Evolutionary conservation across 306 rosid genomes (phyloP).

Genomic region (Prunus dulcis): DNA sequence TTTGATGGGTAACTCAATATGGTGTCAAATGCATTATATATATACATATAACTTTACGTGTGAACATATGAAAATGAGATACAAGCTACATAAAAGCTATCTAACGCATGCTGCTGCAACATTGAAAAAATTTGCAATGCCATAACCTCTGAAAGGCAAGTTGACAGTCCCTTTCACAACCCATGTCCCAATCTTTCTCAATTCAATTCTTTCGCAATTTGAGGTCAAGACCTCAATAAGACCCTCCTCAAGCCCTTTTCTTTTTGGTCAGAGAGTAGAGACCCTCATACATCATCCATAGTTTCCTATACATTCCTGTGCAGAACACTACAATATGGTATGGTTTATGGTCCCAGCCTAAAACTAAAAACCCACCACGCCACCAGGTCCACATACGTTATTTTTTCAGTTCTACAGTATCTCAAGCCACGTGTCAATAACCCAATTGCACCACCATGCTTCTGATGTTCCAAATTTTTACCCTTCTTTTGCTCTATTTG

Average conservation of each 20-base stretch:
- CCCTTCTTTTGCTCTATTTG: background rate
- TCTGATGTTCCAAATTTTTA: background rate
- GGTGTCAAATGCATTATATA: no score
- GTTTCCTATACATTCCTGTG: background rate
- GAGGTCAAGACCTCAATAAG: background rate
- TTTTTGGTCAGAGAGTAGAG: no score
- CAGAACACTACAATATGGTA: background rate
- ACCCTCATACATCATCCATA: no score
- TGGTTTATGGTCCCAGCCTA: background rate
- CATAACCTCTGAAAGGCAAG: background rate
- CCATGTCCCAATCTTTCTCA: slow-evolving; percentile 10
- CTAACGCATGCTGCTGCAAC: slow-evolving; percentile 10
- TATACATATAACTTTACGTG: no score
- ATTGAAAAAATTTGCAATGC: background rate
- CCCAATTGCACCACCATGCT: background rate
- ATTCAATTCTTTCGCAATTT: slow-evolving; percentile 1
- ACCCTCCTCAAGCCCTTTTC: no score
- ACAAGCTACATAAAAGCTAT: background rate
- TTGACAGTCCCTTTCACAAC: slow-evolving; percentile 10
- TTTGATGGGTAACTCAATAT: no score
- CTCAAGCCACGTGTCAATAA: background rate
- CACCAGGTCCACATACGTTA: background rate
- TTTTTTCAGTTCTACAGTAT: background rate
- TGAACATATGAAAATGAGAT: background rate
- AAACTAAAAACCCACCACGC: background rate